Evolutionary conservation across 768 basidiomycete species (phyloP).

Genomic region (Tylopilus rubrobrunneus): DNA sequence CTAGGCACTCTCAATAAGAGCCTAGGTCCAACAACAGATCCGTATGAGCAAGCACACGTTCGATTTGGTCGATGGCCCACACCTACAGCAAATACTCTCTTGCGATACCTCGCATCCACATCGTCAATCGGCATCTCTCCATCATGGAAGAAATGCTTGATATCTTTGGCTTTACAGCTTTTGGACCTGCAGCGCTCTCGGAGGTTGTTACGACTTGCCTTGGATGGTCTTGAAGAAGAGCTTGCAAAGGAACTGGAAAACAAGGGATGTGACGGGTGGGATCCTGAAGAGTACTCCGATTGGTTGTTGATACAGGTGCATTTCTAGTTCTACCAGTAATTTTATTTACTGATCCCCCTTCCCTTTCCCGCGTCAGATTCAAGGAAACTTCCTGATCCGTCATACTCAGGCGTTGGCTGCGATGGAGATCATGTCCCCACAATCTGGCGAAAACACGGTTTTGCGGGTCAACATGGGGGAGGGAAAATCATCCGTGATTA

Average conservation of each 20-base stretch:
- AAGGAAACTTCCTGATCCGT: no score
- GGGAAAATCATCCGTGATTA: no score
- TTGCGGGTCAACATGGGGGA: constrained; percentile 28
- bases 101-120: neutral
- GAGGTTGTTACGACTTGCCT: no score
- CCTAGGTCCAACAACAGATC: no score
- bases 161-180: neutral
- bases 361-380: no score
- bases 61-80: neutral
- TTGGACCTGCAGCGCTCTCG: neutral
- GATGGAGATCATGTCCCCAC: constrained; percentile 42
- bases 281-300: no score
- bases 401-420: constrained; percentile 13
- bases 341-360: neutral
- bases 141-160: neutral
- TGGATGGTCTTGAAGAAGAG: no score
- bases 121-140: neutral
- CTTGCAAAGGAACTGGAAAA: no score
- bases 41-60: no score
- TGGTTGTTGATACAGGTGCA: constrained; percentile 16
- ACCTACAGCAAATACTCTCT: neutral
- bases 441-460: constrained; percentile 30
- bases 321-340: neutral
- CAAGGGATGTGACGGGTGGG: no score
- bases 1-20: no score